Evolutionary conservation across 1,139 yeast species (phyloP).

Genomic region (Barnettozyma hawaiiensis): DNA sequence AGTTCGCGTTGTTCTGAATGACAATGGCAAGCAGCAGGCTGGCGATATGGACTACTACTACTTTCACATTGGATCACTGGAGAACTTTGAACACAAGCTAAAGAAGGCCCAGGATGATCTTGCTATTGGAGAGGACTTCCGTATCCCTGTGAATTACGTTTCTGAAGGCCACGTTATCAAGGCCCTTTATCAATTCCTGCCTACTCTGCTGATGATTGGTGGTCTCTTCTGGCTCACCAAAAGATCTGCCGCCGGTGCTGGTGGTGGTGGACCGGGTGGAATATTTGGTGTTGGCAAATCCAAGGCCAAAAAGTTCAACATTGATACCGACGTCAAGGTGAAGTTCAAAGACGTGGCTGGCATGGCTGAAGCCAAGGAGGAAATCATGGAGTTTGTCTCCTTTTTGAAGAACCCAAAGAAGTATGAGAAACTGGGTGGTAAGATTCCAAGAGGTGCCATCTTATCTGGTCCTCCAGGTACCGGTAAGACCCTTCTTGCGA

Average conservation of each 20-base stretch:
- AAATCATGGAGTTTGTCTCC: slow-evolving; percentile 79
- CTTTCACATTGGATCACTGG: slow-evolving; percentile 89
- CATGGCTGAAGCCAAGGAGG: slow-evolving; percentile 77
- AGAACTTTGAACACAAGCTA: slow-evolving; percentile 81
- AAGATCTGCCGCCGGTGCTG: slow-evolving; percentile 46
- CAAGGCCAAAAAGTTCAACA: slow-evolving; percentile 65
- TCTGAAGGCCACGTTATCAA: slow-evolving; percentile 62
- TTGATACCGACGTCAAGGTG: slow-evolving; percentile 64
- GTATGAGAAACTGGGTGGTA: slow-evolving; percentile 74
- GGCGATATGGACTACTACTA: slow-evolving; percentile 43
- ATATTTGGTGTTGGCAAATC: slow-evolving; percentile 61
- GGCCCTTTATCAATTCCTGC: slow-evolving; percentile 61
- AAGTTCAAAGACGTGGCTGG: slow-evolving; percentile 81
- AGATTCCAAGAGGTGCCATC: slow-evolving; percentile 80
- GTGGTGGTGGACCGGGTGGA: slow-evolving; percentile 33
- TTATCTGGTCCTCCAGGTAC: slow-evolving; percentile 86
- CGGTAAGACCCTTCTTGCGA: slow-evolving; percentile 75
- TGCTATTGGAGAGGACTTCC: slow-evolving; percentile 53
- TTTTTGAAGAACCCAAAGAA: slow-evolving; percentile 69
- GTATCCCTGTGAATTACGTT: slow-evolving; percentile 80
- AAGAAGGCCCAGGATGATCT: slow-evolving; percentile 69
- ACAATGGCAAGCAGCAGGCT: slow-evolving; percentile 43
- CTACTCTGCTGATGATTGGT: slow-evolving; percentile 64
- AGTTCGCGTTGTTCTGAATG: slow-evolving; percentile 65
- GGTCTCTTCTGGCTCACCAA: slow-evolving; percentile 65